phyloP scores from a whole-genome alignment of 1,284 basidiomycete species.

The Cystobasidium pallidum region DNA sequence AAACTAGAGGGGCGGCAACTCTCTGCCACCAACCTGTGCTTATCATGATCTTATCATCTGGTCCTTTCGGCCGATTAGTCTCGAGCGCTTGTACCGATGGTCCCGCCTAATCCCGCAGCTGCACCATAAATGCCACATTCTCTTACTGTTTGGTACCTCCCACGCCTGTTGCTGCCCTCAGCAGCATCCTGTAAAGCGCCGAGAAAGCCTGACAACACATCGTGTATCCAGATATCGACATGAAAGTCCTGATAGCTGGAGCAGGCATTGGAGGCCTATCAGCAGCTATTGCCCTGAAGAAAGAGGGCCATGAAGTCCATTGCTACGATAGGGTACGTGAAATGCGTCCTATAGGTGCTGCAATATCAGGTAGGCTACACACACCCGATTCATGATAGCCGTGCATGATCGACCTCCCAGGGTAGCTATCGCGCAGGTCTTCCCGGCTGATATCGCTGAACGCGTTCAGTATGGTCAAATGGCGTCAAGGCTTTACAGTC shows the following conservation, averaged over 20 bases:
- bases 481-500: constrained; percentile 39
- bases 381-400: not conserved
- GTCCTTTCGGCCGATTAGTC: too few species aligned
- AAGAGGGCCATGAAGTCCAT: constrained; percentile 37
- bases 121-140: too few species aligned
- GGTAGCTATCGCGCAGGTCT: too few species aligned
- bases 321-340: constrained; percentile 41
- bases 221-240: not conserved
- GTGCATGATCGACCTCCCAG: not conserved
- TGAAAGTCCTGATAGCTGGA: constrained; percentile 43
- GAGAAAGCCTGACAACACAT: too few species aligned
- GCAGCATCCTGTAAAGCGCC: too few species aligned
- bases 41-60: not conserved
- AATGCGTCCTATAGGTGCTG: constrained; percentile 43
- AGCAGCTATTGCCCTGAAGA: constrained; percentile 41
- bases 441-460: too few species aligned
- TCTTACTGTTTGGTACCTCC: too few species aligned
- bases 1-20: not conserved
- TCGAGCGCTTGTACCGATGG: too few species aligned
- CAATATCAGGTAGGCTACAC: constrained; percentile 37
- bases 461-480: constrained; percentile 36
- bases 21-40: not conserved
- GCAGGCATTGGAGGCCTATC: constrained; percentile 43
- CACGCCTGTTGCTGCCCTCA: too few species aligned
- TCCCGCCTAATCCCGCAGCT: too few species aligned